Base-by-base conservation (phyloP, 2,329 filamentous ascomycete species). In the Calonectria pseudoturangicola region DNA sequence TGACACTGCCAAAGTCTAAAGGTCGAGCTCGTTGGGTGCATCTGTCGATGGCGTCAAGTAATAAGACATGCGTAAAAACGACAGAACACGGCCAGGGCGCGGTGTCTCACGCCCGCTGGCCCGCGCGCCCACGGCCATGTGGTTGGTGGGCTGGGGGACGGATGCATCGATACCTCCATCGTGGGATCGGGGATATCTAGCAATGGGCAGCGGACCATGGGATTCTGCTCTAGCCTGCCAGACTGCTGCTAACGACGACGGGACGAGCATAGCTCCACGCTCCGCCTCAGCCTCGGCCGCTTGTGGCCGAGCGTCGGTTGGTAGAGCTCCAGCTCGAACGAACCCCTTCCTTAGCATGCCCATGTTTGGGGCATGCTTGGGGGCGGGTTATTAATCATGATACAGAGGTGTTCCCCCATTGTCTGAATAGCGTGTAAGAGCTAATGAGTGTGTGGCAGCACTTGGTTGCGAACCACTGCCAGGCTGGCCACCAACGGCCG, bases 181-280 rank as follows among this genome's bases (percentile, higher is more conserved):
- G 54, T 54, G 39, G 66, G 36, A 68, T 68, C 56, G 56, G 39
- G 66, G 66, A 60, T 54, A 63, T 68, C 66, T 25, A 68, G 66
- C 48, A 54, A 51, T 54, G 45, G 43, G 33, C 33, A 47, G 33
- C 51, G 64, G 36, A 54, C 47, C 64, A 62, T 62, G 54, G 66
- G 43, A 68, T 62, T 68, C 3, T 62, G 21, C 66, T 68, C 36
- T 62, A 43, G 58, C 58, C 51, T 51, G 66, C 51, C 66, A 27
- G 43, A 30, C 45, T 41, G 43, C n/a, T 21, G 48, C 43, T 39
- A 16, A 51, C 54, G 33, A 62, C 43, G 41, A 58, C 62, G 30
- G 30, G 47, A 66, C 48, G 33, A 66, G 30, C 16, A 45, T 51
- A 66, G 47, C 64, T 66, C 64, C 64, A 43, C 48, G 39, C 21